phyloP scores from a whole-genome alignment of 352 stramenopile genomes.

The Phytophthora macrochlamydospora region DNA sequence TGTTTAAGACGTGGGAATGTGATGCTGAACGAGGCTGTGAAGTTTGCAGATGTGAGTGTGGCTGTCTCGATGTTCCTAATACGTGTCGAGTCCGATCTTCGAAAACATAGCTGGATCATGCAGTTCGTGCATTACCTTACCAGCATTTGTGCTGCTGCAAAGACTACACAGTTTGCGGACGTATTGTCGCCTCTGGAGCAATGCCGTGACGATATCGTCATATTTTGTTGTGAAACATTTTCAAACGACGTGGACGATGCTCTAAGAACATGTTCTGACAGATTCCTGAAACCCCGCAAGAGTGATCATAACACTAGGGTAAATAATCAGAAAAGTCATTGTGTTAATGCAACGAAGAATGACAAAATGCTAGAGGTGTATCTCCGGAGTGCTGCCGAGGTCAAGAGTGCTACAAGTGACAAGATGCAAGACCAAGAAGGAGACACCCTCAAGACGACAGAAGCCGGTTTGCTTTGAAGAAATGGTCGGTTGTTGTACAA shows the following conservation, averaged over 20 bases:
- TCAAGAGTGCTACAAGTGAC: too few relatives aligned
- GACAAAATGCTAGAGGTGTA: neutral
- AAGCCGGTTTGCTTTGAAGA: neutral
- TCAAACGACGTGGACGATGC: neutral
- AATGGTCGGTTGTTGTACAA: neutral
- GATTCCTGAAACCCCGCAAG: slow-evolving; percentile 7
- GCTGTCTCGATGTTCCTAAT: neutral
- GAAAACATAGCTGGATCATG: slow-evolving; percentile 15
- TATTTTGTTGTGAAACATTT: slow-evolving; percentile 1
- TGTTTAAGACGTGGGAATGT: neutral
- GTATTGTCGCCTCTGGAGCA: neutral
- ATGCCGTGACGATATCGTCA: slow-evolving; percentile 1
- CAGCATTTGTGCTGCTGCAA: slow-evolving; percentile 5
- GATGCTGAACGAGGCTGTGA: neutral
- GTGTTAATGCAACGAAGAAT: neutral
- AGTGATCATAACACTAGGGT: neutral
- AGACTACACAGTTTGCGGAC: neutral
- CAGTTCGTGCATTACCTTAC: slow-evolving; percentile 17
- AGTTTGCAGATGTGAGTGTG: neutral
- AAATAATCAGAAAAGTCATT: too few relatives aligned
- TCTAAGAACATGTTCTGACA: slow-evolving; percentile 15
- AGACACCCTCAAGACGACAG: neutral
- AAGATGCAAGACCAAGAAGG: neutral
- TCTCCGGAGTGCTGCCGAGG: neutral
- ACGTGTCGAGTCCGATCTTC: slow-evolving; percentile 9